A percentile compares a stretch with the other conserved stretches of the same genome.
Evolutionary conservation across 495 filamentous ascomycete species (phyloP).

Genomic region (Chaetomium cochliodes): DNA sequence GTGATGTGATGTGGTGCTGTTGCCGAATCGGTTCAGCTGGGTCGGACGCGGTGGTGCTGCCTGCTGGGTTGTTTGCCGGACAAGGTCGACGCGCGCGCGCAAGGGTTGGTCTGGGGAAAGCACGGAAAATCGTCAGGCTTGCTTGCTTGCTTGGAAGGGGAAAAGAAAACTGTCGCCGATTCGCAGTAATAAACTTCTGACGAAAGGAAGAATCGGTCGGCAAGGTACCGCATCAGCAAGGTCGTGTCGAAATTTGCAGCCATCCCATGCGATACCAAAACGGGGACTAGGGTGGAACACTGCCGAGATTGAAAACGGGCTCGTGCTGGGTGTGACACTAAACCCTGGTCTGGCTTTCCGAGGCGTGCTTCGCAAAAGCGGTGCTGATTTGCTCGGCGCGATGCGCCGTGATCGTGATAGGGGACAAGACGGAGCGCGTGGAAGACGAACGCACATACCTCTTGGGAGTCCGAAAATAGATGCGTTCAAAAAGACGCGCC

Average conservation of each 20-base stretch:
- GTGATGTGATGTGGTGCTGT: background rate
- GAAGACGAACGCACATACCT: slow-evolving; percentile 18
- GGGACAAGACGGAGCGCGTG: background rate
- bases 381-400: slow-evolving; percentile 27
- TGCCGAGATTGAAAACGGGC: slow-evolving; percentile 47
- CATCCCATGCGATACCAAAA: slow-evolving; percentile 38
- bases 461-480: slow-evolving; percentile 16
- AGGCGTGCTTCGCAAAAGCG: slow-evolving; percentile 21
- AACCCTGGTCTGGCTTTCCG: slow-evolving; percentile 25
- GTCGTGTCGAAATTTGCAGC: slow-evolving; percentile 33
- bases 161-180: slow-evolving; percentile 1
- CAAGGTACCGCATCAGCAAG: slow-evolving; percentile 5
- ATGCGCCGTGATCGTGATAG: slow-evolving; percentile 24
- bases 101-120: slow-evolving; percentile 1
- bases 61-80: background rate
- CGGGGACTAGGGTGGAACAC: slow-evolving; percentile 43
- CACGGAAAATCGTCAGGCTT: background rate
- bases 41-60: background rate
- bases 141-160: background rate
- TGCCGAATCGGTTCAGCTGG: background rate
- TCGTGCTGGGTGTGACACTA: slow-evolving; percentile 30
- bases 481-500: slow-evolving; percentile 7
- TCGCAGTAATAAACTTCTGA: slow-evolving; percentile 30
- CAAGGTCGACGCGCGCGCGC: background rate
- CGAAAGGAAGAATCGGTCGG: slow-evolving; percentile 12